Evolutionary conservation across 108 stramenopile genomes (phyloP), one percentile per base, ranked within the genome.

Genomic region (Cyclotella kingstonii): DNA sequence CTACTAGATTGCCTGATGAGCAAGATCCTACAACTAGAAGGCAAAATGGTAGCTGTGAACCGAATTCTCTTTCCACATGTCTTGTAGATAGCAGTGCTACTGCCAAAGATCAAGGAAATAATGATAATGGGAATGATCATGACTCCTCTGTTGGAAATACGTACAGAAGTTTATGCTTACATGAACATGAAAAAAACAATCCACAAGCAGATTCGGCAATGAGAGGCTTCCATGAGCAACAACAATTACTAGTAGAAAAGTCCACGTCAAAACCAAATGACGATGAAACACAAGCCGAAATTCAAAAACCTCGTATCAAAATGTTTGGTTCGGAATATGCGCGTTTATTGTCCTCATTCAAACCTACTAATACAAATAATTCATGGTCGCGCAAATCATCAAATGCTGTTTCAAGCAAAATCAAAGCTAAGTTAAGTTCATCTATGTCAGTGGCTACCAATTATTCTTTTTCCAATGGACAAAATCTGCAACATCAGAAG

Each of bases 321-420:
- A 84, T 91, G 86, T 93, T 89, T 77, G 92, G 87, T 19, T 89
- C 87, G 0, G 92, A 93, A 57, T 93, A 93, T 74, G 92, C 92
- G 15, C 79, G 89, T 0, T 73, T 82, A 38, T 50, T 93, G 21
- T 87, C 87, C 9, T 63, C 73, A 9, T 81, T 85, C 35, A 74
- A 70, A 45, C 75, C 22, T 63, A 22, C 11, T 47, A 18, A n/a
- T 28, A 15, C 5, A 27, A 27, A 21, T 18, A 25, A 26, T 7
- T 44, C 27, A 27, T 55, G 38, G 53, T 31, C 42, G 31, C 42
- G 43, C 27, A 47, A 43, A 43, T 66, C 76, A 25, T 15, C 66
- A 5, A 55, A 29, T 27, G 14, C 42, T 26, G 46, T 68, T 6
- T 58, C 67, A 5, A 50, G 30, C 57, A 68, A 68, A 50, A 55